A percentile compares a stretch with the other conserved stretches of the same genome.
phyloP scores from a whole-genome alignment of 371 early-diverging fungal species.

The Rhizopus arrhizus region DNA sequence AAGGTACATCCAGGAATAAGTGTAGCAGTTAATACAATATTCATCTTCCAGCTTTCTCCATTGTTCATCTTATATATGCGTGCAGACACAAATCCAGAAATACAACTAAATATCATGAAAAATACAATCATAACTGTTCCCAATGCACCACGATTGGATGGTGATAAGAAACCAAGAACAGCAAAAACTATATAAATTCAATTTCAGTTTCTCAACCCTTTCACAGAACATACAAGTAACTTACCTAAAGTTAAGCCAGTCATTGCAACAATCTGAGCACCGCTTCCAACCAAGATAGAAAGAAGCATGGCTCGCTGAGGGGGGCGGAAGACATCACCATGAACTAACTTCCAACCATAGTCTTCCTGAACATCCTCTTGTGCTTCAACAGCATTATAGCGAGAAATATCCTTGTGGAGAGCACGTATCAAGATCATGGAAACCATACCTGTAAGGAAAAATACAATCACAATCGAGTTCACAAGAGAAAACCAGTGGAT shows the following conservation, averaged over 20 bases:
- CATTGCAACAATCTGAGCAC: constrained; percentile 91
- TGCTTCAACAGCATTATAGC: constrained; percentile 73
- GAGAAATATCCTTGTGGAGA: constrained; percentile 83
- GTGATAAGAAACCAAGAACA: constrained; percentile 94
- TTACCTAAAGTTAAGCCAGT: constrained; percentile 67
- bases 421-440: constrained; percentile 84
- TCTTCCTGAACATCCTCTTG: constrained; percentile 90
- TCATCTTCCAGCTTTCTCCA: constrained; percentile 85
- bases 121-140: constrained; percentile 88
- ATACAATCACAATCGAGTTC: constrained; percentile 85
- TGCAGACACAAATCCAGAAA: constrained; percentile 88
- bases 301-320: constrained; percentile 79
- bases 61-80: constrained; percentile 93
- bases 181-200: constrained; percentile 72
- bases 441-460: constrained; percentile 87
- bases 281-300: constrained; percentile 88
- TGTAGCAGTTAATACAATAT: constrained; percentile 81
- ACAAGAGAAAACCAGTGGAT: constrained; percentile 82
- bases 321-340: constrained; percentile 92
- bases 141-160: constrained; percentile 92
- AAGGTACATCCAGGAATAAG: constrained; percentile 84
- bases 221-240: background rate
- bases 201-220: background rate
- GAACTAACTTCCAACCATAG: constrained; percentile 92
- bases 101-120: constrained; percentile 84